Conservation (phyloP, 345 rosid species). For the Populus deltoides region DNA sequence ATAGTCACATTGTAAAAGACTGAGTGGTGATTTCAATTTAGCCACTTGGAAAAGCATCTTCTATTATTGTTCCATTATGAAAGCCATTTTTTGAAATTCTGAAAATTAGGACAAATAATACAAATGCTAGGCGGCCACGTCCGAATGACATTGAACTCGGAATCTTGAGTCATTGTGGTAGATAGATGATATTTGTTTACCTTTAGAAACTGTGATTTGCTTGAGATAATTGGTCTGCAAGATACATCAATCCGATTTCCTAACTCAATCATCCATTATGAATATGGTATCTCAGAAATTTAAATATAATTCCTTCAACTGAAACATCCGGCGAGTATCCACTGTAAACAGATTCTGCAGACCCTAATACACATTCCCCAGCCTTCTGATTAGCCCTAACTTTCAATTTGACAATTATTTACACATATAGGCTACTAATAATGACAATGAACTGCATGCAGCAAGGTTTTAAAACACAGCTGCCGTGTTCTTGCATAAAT, state of each 20-base stretch:
- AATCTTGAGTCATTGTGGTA: neutral
- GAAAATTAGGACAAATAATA: neutral
- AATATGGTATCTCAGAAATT: neutral
- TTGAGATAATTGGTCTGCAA: neutral
- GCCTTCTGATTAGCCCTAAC: no score
- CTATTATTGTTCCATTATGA: neutral
- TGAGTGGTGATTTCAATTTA: neutral
- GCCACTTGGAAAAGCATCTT: neutral
- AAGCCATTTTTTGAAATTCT: neutral
- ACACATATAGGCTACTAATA: conserved; percentile 8
- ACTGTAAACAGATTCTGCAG: neutral
- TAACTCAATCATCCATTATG: neutral
- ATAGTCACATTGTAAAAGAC: neutral
- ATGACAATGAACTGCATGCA: conserved; percentile 10
- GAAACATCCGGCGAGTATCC: neutral
- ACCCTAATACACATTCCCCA: no score
- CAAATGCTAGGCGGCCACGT: neutral
- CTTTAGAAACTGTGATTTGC: neutral
- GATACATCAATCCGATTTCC: neutral
- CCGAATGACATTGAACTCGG: no score
- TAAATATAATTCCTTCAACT: neutral
- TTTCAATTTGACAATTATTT: conserved; percentile 19
- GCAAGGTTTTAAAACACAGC: conserved; percentile 56
- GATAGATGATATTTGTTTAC: neutral
- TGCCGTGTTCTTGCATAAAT: conserved; percentile 27